Evolutionary conservation across 1,139 yeast genomes (phyloP).

Genomic region (Pichia sp.): DNA sequence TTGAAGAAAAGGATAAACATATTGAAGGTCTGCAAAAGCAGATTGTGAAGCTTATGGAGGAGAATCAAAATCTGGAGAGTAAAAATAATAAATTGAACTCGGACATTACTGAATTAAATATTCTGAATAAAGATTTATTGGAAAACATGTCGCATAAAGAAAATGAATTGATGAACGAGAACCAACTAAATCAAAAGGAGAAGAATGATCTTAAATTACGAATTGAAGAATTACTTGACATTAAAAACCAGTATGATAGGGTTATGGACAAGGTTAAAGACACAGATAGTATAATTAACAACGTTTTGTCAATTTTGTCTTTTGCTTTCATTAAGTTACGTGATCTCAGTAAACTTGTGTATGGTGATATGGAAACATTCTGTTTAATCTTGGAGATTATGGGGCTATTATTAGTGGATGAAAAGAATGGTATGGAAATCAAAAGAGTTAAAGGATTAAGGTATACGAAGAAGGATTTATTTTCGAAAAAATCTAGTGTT

Average conservation of each 20-base stretch:
- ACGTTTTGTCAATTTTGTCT: constrained; percentile 21
- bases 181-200: constrained; percentile 47
- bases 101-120: constrained; percentile 26
- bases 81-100: constrained; percentile 29
- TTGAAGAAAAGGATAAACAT: constrained; percentile 29
- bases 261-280: constrained; percentile 31
- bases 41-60: constrained; percentile 31
- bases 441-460: constrained; percentile 69
- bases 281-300: constrained; percentile 23
- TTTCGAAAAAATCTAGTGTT: neutral
- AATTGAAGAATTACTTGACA: constrained; percentile 52
- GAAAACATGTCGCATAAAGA: constrained; percentile 67
- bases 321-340: constrained; percentile 30
- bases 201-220: constrained; percentile 41
- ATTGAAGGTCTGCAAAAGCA: constrained; percentile 26
- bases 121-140: constrained; percentile 56
- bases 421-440: constrained; percentile 41
- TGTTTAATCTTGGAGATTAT: constrained; percentile 68
- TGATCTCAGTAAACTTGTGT: constrained; percentile 36
- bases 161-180: constrained; percentile 51
- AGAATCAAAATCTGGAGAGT: constrained; percentile 30
- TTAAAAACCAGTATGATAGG: constrained; percentile 33
- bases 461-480: constrained; percentile 33
- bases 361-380: constrained; percentile 39
- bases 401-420: constrained; percentile 62